Evolutionary conservation across 1,139 yeast species (phyloP), one percentile per base, ranked within the genome.

Genomic region (Scheffersomyces titani): DNA sequence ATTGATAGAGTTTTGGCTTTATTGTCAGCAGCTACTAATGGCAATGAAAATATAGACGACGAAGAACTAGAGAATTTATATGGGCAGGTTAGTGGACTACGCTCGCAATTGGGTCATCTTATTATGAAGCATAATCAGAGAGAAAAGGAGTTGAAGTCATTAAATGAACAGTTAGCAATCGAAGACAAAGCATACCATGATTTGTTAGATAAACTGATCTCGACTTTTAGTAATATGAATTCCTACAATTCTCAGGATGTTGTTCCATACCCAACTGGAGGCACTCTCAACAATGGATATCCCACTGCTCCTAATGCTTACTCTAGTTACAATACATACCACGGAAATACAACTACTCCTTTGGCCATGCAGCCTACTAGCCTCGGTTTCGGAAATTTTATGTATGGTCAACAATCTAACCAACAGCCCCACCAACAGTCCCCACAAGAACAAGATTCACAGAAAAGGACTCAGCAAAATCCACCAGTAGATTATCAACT

Each of bases 91-190:
- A 80, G 90, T 24, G 87, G 94, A 1, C 76, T 90, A 56, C 84
- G 96, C 57, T 93, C 96, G 0, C 84, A 85, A 58, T 78, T 92
- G 57, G 90, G 91, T 9, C 84, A 84, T 64, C 74, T 86, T 64
- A 88, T 92, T 60, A 96, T 90, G 58, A 89, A 88, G 70, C 89
- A 90, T 68, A 80, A 91, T 47, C 83, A 82, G 51, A 81, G 92
- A 63, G 88, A 88, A 67, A 90, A 91, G 62, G 97, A 92, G 63
- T 75, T 92, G 57, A 75, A 85, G 62, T 83, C 83, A n/a, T 75
- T 92, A 65, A 88, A 92, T 65, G 83, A 83, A 59, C 89, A 90
- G 63, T 81, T 93, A 59, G 83, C 84, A 55, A 76, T 76, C 53
- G 96, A 97, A 40, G 84, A 90, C 52, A 78, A 82, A 55, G 75